Evolutionary conservation across 306 rosid genomes (phyloP).

Genomic region (Comarum palustre): DNA sequence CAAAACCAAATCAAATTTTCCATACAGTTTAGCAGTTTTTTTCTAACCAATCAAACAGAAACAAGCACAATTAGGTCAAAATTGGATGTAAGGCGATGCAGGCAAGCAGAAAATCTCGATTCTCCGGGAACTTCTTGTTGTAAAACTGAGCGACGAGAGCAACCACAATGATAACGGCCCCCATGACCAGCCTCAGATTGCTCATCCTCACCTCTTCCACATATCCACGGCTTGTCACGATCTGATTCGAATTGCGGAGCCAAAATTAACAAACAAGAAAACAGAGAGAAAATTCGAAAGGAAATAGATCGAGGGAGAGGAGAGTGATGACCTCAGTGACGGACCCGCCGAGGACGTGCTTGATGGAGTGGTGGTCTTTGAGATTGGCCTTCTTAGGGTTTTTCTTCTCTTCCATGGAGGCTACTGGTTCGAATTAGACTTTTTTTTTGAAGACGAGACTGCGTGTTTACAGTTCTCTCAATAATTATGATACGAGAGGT

Average conservation of each 20-base stretch:
- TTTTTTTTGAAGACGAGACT: no score
- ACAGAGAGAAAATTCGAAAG: neutral
- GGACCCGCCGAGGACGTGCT: conserved; percentile 82
- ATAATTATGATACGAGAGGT: neutral
- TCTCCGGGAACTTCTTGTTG: conserved; percentile 93
- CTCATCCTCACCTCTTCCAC: conserved; percentile 86
- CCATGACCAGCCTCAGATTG: conserved; percentile 59
- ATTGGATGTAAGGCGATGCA: conserved; percentile 92
- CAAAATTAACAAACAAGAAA: neutral
- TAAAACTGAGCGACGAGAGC: conserved; percentile 92
- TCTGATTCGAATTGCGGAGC: conserved; percentile 29
- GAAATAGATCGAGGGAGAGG: neutral
- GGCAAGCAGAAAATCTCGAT: conserved; percentile 65
- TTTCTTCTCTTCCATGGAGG: conserved; percentile 32
- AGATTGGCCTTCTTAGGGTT: conserved; percentile 81
- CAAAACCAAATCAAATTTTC: no score
- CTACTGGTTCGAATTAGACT: neutral
- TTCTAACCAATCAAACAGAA: neutral
- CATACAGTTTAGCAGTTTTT: neutral
- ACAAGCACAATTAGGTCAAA: conserved; percentile 6
- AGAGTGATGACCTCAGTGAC: conserved; percentile 58
- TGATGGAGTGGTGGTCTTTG: conserved; percentile 77
- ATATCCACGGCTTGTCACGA: conserved; percentile 70
- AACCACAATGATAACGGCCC: conserved; percentile 63
- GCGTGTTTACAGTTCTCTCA: no score